Evolutionary conservation across 305 asterid species (phyloP).

Genomic region (Fraxinus sp.): DNA sequence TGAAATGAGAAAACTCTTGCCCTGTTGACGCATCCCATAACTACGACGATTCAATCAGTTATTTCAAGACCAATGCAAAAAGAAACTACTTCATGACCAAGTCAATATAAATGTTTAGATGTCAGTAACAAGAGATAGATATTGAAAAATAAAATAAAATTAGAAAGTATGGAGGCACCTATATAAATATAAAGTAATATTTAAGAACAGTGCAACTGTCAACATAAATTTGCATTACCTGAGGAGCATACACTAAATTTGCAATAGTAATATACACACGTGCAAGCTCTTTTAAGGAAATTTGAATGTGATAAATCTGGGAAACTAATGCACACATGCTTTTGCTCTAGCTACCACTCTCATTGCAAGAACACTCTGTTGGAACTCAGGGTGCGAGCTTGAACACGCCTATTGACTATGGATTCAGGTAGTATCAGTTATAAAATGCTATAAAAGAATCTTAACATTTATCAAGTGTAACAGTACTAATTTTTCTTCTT

Average conservation of each 20-base stretch:
- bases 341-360: background rate
- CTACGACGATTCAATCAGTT: constrained; percentile 46
- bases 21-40: constrained; percentile 93
- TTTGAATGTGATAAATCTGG: background rate
- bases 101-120: constrained; percentile 6
- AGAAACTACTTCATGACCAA: background rate
- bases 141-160: background rate
- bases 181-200: background rate
- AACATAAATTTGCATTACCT: background rate
- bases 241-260: background rate
- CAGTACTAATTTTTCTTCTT: background rate
- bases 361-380: background rate
- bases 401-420: background rate
- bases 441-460: background rate
- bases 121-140: background rate
- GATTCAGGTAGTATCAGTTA: background rate
- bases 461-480: background rate
- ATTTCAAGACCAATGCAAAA: constrained; percentile 21
- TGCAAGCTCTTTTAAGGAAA: background rate
- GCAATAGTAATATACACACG: background rate
- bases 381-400: background rate
- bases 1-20: constrained; percentile 53
- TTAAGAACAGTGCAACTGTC: background rate
- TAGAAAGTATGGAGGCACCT: background rate
- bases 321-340: background rate